phyloP scores from a whole-genome alignment of 73 alveolate species.

The Urostyla sp. region DNA sequence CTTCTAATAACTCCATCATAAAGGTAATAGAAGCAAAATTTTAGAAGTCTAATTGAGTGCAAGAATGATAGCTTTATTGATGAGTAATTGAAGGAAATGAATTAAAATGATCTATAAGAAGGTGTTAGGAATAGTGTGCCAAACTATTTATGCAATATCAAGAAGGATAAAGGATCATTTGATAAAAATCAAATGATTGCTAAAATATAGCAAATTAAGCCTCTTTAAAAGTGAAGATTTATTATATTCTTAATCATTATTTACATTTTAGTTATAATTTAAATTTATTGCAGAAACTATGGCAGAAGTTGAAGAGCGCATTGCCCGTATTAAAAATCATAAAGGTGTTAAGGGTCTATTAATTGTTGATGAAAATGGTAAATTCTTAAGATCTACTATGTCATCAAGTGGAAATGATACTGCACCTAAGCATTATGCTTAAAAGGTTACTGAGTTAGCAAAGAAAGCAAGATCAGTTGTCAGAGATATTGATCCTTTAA shows the following conservation, averaged over 20 bases:
- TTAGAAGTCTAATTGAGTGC: too few species aligned
- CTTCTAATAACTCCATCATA: too few species aligned
- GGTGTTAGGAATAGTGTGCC: too few species aligned
- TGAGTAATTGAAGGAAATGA: too few species aligned
- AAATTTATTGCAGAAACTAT: conserved; percentile 17
- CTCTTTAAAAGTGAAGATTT: background rate
- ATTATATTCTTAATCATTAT: too few species aligned
- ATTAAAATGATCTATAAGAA: too few species aligned
- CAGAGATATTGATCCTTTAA: conserved; percentile 85
- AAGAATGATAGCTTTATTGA: too few species aligned
- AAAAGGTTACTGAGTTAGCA: conserved; percentile 78
- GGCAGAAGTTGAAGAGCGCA: conserved; percentile 86
- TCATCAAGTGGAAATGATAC: conserved; percentile 69
- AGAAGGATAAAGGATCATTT: background rate
- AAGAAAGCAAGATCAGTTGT: conserved; percentile 88
- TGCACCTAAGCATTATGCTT: conserved; percentile 80
- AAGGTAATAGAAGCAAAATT: too few species aligned
- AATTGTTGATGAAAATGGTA: conserved; percentile 84
- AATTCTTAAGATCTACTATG: conserved; percentile 78
- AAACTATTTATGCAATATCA: background rate
- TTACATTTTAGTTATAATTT: conserved; percentile 37
- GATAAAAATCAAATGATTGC: too few species aligned
- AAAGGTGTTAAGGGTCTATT: conserved; percentile 83
- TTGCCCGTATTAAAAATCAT: conserved; percentile 82
- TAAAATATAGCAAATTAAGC: background rate